phyloP scores from a whole-genome alignment of 495 filamentous ascomycete genomes.

The Glarea lozoyensis region DNA sequence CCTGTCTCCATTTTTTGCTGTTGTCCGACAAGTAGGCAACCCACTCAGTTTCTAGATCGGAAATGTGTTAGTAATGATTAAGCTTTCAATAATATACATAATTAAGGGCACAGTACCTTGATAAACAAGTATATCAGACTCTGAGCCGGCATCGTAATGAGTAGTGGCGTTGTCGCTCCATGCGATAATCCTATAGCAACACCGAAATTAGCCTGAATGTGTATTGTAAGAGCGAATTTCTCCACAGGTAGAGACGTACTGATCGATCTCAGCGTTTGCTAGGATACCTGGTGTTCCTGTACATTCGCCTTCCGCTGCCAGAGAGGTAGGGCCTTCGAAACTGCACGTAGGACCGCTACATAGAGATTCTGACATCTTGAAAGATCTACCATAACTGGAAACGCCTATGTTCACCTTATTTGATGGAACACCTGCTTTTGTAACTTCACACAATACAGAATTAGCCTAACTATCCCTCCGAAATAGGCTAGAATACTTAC shows the following conservation, averaged over 20 bases:
- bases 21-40: conserved; percentile 28
- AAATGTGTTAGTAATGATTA: conserved; percentile 26
- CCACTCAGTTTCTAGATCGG: no score
- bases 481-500: no score
- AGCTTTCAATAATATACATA: no score
- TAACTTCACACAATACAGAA: no score
- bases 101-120: no score
- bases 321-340: conserved; percentile 13
- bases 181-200: no score
- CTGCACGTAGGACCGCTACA: conserved; percentile 22
- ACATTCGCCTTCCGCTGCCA: conserved; percentile 25
- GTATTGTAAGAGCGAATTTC: no score
- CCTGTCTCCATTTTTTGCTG: conserved; percentile 19
- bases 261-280: conserved; percentile 29
- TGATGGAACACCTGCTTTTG: conserved; percentile 32
- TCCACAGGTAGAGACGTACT: no score
- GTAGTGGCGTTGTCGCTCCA: no score
- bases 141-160: conserved; percentile 11
- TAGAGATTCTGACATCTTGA: conserved; percentile 24
- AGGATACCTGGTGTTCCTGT: conserved; percentile 29
- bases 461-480: no score
- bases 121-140: conserved; percentile 28
- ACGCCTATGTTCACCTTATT: conserved; percentile 30
- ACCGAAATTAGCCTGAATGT: no score
- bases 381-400: conserved; percentile 28